Base-by-base conservation (phyloP, 352 stramenopile genomes). In the Globisporangium orthogonon region DNA sequence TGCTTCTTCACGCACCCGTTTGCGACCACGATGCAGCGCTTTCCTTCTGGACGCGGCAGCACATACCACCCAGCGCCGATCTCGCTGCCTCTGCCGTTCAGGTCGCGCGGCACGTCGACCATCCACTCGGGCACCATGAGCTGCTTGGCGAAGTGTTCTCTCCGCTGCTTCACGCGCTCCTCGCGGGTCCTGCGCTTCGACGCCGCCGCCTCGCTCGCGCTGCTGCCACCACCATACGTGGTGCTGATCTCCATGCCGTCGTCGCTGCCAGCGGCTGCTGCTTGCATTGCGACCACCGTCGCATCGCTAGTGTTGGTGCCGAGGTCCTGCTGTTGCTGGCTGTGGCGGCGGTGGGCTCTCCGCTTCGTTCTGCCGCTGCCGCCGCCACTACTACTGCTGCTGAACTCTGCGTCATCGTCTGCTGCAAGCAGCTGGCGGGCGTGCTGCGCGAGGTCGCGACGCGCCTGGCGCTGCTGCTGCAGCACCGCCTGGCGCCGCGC, bases 101-200 rank as follows among this genome's bases (percentile, higher is more conserved):
- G 71, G 52, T 93, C 84, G 30, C 44, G 61, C 7, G 89, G 91
- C 1, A 95, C 66, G 53, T 95, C 84, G 35, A 96, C 71, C 59
- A 97, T 79, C 89, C 91, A 97, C 63, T 97, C 90, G 30, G 88
- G 89, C 44, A 86, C 79, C 69, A 86, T 89, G 28, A 97, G 59
- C 61, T 97, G 89, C 54, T 74, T 75, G 28, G 71, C 77, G 66
- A 89, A 97, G 58, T 89, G 75, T 48, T 86, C 76, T 44, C 79
- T 66, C 9, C 82, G 74, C 50, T 71, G 69, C 60, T 91, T 91
- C 6, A 91, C 62, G 50, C 83, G 78, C 58, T 94, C 80, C 67
- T 94, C 83, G 39, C 84, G 74, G 23, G 75, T 92, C 43, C 71
- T 73, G 49, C 57, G 80, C 69, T 93, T 91, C 31, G 55, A 56